Conservation (phyloP, 83 land plant genomes). For the Thuja plicata region DNA sequence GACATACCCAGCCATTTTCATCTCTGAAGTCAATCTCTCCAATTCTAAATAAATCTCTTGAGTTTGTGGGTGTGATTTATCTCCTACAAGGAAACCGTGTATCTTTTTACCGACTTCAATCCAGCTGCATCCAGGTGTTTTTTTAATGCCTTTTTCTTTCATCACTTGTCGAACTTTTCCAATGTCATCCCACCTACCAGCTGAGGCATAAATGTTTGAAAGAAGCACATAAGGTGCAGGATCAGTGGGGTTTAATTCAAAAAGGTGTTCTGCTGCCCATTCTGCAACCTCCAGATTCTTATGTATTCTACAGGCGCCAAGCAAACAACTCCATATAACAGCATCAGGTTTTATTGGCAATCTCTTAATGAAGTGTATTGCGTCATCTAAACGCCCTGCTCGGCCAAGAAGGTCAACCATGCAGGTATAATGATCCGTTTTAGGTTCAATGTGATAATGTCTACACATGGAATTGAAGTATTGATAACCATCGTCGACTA, state of each 20-base stretch:
- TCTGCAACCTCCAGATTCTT: background rate
- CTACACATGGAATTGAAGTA: background rate
- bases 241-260: background rate
- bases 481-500: background rate
- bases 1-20: background rate
- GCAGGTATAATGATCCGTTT: background rate
- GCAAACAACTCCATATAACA: background rate
- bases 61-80: background rate
- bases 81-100: background rate
- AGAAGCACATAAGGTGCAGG: constrained; percentile 1
- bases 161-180: background rate
- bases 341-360: background rate
- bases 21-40: background rate
- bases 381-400: background rate
- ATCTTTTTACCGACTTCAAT: background rate
- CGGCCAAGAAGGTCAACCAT: background rate
- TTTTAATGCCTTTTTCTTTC: background rate
- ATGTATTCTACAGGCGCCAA: background rate
- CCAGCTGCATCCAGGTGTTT: background rate
- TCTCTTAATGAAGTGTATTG: background rate
- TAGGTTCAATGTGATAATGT: background rate
- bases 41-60: background rate
- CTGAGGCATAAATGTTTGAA: background rate
- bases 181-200: background rate
- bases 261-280: background rate